phyloP scores from a whole-genome alignment of 129 eudicot genomes.

The Heracleum sosnowskyi region DNA sequence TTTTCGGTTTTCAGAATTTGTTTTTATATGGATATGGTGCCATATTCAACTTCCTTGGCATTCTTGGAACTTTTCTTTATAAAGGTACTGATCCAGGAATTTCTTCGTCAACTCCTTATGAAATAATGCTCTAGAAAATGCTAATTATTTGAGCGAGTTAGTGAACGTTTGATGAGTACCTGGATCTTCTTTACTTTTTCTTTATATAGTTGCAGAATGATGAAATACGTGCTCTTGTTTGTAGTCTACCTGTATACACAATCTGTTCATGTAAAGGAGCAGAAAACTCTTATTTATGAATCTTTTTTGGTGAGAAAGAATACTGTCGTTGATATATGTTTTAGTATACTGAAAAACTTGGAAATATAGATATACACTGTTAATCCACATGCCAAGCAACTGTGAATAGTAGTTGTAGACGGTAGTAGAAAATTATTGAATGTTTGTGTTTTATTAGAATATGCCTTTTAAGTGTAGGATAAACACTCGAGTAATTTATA shows the following conservation, averaged over 20 bases:
- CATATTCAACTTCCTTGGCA: slow-evolving; percentile 91
- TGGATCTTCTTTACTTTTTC: background rate
- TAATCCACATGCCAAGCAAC: background rate
- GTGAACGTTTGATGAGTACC: background rate
- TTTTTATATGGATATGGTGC: slow-evolving; percentile 98
- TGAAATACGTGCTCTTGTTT: background rate
- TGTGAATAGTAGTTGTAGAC: background rate
- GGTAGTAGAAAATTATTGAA: background rate
- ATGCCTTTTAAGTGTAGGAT: background rate
- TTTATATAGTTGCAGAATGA: background rate
- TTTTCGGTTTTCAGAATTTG: slow-evolving; percentile 58
- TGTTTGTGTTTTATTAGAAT: no score
- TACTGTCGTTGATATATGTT: background rate
- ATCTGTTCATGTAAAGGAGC: background rate
- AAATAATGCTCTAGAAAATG: background rate
- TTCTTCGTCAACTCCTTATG: background rate
- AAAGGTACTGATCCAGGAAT: slow-evolving; percentile 48
- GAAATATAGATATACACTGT: background rate
- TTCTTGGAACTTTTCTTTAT: slow-evolving; percentile 58
- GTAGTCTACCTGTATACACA: background rate
- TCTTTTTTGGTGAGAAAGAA: background rate
- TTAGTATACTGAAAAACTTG: background rate
- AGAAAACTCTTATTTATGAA: background rate
- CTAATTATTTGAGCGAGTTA: background rate
- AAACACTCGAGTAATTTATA: background rate